phyloP scores from a whole-genome alignment of 768 basidiomycete species.

The Tremella fuciformis region DNA sequence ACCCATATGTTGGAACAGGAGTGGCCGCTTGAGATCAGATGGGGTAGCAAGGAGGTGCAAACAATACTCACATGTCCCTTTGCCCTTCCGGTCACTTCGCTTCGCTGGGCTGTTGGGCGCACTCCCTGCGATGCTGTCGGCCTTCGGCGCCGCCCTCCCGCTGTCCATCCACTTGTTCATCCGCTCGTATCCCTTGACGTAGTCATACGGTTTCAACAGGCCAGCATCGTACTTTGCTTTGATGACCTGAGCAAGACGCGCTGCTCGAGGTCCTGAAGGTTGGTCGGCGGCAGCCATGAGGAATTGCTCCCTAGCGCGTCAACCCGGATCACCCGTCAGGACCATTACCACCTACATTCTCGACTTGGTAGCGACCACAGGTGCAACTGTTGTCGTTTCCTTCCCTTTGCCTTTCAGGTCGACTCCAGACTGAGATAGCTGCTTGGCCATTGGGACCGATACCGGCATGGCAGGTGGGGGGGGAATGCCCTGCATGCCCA shows the following conservation, averaged over 20 bases:
- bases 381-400: background rate
- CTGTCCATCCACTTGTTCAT: constrained; percentile 88
- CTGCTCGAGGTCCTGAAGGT: constrained; percentile 81
- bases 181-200: constrained; percentile 90
- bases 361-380: background rate
- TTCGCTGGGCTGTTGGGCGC: constrained; percentile 30
- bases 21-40: constrained; percentile 12
- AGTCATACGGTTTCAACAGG: constrained; percentile 89
- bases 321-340: background rate
- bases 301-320: constrained; percentile 70
- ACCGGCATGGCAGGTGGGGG: background rate
- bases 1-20: constrained; percentile 16
- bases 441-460: background rate
- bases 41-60: background rate
- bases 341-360: background rate
- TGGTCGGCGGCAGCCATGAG: constrained; percentile 93
- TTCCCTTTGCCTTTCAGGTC: background rate
- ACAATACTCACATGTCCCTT: constrained; percentile 14
- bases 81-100: background rate
- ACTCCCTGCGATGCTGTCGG: constrained; percentile 25
- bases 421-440: background rate
- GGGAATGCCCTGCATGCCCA: background rate
- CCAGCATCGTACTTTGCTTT: constrained; percentile 96
- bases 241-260: constrained; percentile 85
- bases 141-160: constrained; percentile 40